phyloP scores from a whole-genome alignment of 2,329 filamentous ascomycete species.

The Penicillium sp. region DNA sequence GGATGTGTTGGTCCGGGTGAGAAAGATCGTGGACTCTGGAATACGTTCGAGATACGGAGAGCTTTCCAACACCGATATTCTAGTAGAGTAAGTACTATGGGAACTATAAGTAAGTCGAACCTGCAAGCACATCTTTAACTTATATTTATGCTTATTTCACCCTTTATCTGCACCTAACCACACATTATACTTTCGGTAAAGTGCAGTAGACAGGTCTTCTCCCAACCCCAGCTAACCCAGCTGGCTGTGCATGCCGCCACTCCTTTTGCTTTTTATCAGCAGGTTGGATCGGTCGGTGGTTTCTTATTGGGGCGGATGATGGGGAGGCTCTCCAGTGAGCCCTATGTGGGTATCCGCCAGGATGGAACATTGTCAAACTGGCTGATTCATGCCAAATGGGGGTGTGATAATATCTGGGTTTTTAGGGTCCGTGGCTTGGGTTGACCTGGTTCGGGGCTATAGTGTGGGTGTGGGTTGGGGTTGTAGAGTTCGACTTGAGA shows the following conservation, averaged over 20 bases:
- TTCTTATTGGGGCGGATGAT: conserved; percentile 16
- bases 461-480: too few relatives aligned
- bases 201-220: conserved; percentile 16
- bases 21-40: too few relatives aligned
- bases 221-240: conserved; percentile 1
- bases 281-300: conserved; percentile 5
- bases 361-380: conserved; percentile 23
- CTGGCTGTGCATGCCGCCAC: neutral
- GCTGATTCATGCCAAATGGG: neutral
- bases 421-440: too few relatives aligned
- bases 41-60: neutral
- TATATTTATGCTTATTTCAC: neutral
- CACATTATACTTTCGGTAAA: conserved; percentile 4
- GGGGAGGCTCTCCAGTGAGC: conserved; percentile 19
- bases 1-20: conserved; percentile 1
- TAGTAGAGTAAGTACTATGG: too few relatives aligned
- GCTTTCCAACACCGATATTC: neutral
- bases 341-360: conserved; percentile 29
- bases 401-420: too few relatives aligned
- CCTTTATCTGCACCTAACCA: neutral
- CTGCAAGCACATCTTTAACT: too few relatives aligned
- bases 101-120: too few relatives aligned
- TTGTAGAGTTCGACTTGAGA: conserved; percentile 2
- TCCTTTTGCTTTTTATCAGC: conserved; percentile 11
- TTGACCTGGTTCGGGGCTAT: too few relatives aligned